Conservation (phyloP, 306 rosid species). For the Quercus mongolica region DNA sequence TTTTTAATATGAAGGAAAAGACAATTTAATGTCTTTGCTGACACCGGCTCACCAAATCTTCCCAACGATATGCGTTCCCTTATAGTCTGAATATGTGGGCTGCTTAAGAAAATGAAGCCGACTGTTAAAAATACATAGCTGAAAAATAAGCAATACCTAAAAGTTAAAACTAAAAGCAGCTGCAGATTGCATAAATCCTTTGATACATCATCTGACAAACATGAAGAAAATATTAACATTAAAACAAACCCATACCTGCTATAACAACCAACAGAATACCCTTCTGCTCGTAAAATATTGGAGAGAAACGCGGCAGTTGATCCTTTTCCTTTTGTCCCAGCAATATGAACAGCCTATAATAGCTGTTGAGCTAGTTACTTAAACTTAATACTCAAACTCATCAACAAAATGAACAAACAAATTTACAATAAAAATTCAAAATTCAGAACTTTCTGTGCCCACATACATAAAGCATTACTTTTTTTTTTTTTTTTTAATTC, state of each 20-base stretch:
- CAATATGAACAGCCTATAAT: constrained; percentile 24
- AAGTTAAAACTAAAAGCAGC: constrained; percentile 2
- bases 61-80: constrained; percentile 83
- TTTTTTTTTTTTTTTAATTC: too few relatives aligned
- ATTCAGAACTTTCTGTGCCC: too few relatives aligned
- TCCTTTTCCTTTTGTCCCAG: constrained; percentile 48
- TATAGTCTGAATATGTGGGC: constrained; percentile 84
- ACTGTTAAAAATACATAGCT: constrained; percentile 26
- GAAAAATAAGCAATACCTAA: constrained; percentile 1
- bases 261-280: constrained; percentile 88
- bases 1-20: constrained; percentile 50
- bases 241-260: constrained; percentile 52
- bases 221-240: neutral
- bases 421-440: neutral
- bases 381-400: neutral
- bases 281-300: constrained; percentile 71
- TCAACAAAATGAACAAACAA: neutral
- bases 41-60: constrained; percentile 59
- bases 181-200: neutral
- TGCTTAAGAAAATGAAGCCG: constrained; percentile 39
- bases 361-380: constrained; percentile 26
- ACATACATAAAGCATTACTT: too few relatives aligned
- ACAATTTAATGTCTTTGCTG: constrained; percentile 51
- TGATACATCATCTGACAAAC: neutral
- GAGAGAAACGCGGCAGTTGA: constrained; percentile 73